Evolutionary conservation across 768 basidiomycete genomes (phyloP).

Genomic region (Dioszegia hungarica): DNA sequence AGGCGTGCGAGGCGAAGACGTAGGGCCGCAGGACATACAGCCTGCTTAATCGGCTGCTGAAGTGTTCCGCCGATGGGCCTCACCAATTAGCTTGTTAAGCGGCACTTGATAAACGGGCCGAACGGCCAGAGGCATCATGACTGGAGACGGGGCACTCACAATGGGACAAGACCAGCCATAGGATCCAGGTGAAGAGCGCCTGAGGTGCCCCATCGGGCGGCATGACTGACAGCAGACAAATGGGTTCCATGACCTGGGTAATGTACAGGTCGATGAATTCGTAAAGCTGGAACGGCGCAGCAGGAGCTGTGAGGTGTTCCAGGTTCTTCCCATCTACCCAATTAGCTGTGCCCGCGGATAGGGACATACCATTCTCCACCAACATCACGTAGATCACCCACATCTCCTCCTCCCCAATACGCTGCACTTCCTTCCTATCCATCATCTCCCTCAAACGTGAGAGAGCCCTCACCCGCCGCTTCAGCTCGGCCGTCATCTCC

Average conservation of each 20-base stretch:
- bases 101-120: too few relatives aligned
- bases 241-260: conserved; percentile 40
- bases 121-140: too few relatives aligned
- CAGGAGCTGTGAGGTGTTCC: conserved; percentile 28
- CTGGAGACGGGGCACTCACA: background rate
- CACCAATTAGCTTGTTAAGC: too few relatives aligned
- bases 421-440: conserved; percentile 11
- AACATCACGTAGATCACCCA: conserved; percentile 47
- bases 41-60: conserved; percentile 42
- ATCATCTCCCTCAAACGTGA: conserved; percentile 22
- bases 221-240: conserved; percentile 47
- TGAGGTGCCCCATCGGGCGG: conserved; percentile 44
- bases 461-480: conserved; percentile 25
- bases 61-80: too few relatives aligned
- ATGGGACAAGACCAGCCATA: conserved; percentile 36
- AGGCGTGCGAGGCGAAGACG: conserved; percentile 49
- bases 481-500: conserved; percentile 33
- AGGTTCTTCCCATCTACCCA: conserved; percentile 44
- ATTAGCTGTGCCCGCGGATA: conserved; percentile 6
- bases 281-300: conserved; percentile 21
- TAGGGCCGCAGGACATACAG: conserved; percentile 50
- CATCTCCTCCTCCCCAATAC: conserved; percentile 30
- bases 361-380: conserved; percentile 46
- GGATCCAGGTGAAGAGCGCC: conserved; percentile 47
- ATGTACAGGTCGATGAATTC: conserved; percentile 45